Conservation (phyloP, 2,329 filamentous ascomycete genomes). For the Arthrobotrys iridis region DNA sequence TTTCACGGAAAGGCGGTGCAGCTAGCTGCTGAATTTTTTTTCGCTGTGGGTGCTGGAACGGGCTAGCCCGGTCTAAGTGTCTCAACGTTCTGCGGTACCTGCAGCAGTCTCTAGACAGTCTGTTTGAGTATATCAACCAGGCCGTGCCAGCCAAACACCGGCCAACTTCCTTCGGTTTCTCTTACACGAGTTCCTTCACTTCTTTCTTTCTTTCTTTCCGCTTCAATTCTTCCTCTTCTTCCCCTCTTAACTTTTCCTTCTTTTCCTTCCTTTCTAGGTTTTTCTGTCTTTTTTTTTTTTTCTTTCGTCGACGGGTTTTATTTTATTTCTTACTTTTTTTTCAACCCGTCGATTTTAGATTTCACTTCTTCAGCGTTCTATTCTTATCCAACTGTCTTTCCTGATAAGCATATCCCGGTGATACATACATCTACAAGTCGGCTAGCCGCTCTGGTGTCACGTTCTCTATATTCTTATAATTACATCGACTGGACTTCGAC, state of each 20-base stretch:
- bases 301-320: constrained; percentile 14
- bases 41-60: constrained; percentile 27
- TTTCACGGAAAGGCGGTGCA: constrained; percentile 45
- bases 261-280: constrained; percentile 12
- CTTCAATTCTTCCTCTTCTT: constrained; percentile 6
- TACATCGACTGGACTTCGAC: constrained; percentile 47
- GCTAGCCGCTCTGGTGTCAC: constrained; percentile 13
- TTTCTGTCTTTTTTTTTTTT: constrained; percentile 13
- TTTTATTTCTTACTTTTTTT: constrained; percentile 5
- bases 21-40: constrained; percentile 28
- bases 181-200: constrained; percentile 21
- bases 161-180: constrained; percentile 21
- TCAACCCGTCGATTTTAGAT: constrained; percentile 7
- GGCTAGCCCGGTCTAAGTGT: constrained; percentile 32
- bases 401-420: constrained; percentile 25
- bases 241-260: constrained; percentile 1
- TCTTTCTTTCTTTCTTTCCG: neutral
- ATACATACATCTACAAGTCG: constrained; percentile 25
- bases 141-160: constrained; percentile 28
- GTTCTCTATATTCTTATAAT: constrained; percentile 15
- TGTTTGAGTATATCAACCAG: constrained; percentile 51
- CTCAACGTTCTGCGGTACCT: constrained; percentile 45
- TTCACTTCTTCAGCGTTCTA: constrained; percentile 8
- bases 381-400: constrained; percentile 4
- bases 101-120: constrained; percentile 33